A percentile compares a stretch with the other conserved stretches of the same genome.
phyloP scores from a whole-genome alignment of 352 stramenopile species.

The Blastocystis sp. region DNA sequence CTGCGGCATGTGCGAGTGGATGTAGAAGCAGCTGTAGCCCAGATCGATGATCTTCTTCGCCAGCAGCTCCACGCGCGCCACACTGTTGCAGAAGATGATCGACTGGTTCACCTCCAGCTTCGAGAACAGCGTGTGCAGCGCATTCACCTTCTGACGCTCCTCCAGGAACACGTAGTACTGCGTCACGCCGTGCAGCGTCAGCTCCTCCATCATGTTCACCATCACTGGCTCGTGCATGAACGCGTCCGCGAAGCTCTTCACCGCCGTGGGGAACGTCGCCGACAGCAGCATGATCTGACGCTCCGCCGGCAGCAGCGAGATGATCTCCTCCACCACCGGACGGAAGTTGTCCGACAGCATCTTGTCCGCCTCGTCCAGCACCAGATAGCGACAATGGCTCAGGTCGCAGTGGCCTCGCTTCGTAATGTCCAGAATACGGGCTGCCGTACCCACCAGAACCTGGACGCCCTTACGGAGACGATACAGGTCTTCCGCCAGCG shows the following conservation, averaged over 20 bases:
- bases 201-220: constrained; percentile 98
- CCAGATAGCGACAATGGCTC: constrained; percentile 85
- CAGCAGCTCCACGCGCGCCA: constrained; percentile 94
- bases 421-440: constrained; percentile 90
- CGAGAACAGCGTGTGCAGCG: constrained; percentile 96
- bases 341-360: constrained; percentile 94
- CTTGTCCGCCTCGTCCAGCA: constrained; percentile 99
- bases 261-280: constrained; percentile 94
- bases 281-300: constrained; percentile 98
- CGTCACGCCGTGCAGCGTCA: constrained; percentile 94
- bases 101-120: constrained; percentile 98
- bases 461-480: constrained; percentile 96
- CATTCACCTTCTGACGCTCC: constrained; percentile 96
- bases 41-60: constrained; percentile 98
- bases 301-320: constrained; percentile 79
- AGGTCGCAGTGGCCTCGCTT: constrained; percentile 93
- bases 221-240: constrained; percentile 93
- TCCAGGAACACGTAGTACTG: constrained; percentile 99
- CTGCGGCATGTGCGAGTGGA: constrained; percentile 99
- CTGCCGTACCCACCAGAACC: constrained; percentile 93
- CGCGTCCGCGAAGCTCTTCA: constrained; percentile 95
- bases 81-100: constrained; percentile 99
- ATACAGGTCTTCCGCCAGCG: constrained; percentile 97
- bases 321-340: constrained; percentile 86
- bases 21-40: constrained; percentile 98